Evolutionary conservation across 2,329 filamentous ascomycete species (phyloP), one percentile per base, ranked within the genome.

Genomic region (Beauveria sp.): DNA sequence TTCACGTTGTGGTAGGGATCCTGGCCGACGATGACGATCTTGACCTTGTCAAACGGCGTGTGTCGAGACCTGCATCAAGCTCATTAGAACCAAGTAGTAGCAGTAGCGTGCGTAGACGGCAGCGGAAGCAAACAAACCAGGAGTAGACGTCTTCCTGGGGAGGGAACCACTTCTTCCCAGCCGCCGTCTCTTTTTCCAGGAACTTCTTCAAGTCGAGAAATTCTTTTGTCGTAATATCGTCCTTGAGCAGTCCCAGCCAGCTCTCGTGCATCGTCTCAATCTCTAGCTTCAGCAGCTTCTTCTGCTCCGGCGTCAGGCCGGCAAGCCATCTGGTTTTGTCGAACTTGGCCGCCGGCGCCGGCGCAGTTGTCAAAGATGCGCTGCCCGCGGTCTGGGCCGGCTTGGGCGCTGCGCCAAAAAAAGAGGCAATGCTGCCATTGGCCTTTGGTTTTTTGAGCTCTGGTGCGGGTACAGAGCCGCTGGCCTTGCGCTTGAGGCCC

Each of bases 1-100:
- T 96, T 96, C 73, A 86, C 75, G 73, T 96, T 96, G 79, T 99
- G 95, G 75, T 99, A 99, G 3, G 95, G 95, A 73, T 99, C 95
- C 78, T 99, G 95, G 66, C 95, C 95, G 60, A 98, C 76, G 70
- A 99, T 92, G 64, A 99, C 93, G 62, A 90, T 89, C 75, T 96
- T 96, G 73, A 98, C 93, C 16, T 82, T 88, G 77, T 88, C 79
- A 68, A 99, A 87, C 8, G 95, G 93, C 0, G 93, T 97, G 74
- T 96, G 89, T 28, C 92, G 89, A 64, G 93, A 97, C 93, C 93
- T 97, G 63, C n/a, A 48, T 62, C 40, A n/a, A 61, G 24, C 31
- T 26, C 12, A 52, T 71, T 64, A 70, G 65, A 63, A 26, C 34
- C 49, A 52, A 49, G 16, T 54, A 42, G 51, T n/a, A 26, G 34